These are phyloP conservation scores for Suillus spraguei DNA, from an alignment of 768 basidiomycete species.

Conservation along the genomic window DNA sequence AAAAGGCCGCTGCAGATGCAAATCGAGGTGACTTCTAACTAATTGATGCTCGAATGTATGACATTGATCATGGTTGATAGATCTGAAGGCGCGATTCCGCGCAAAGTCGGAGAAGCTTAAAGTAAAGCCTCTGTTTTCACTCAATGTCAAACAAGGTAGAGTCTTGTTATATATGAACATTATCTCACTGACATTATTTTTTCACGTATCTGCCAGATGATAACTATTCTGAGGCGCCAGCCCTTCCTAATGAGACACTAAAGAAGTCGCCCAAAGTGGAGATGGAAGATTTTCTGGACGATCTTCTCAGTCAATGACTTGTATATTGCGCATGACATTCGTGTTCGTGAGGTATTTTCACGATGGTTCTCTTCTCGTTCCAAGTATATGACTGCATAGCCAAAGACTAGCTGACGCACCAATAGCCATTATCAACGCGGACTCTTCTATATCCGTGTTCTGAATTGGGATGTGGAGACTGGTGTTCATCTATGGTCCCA, in stretches of 20 bases:
- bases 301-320: constrained; percentile 47
- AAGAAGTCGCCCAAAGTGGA: constrained; percentile 50
- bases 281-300: constrained; percentile 76
- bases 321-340: not conserved
- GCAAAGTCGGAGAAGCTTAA: constrained; percentile 54
- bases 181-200: not conserved
- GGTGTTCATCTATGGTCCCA: not conserved
- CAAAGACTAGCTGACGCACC: not conserved
- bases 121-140: constrained; percentile 35
- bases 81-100: constrained; percentile 59
- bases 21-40: constrained; percentile 53
- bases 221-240: constrained; percentile 50
- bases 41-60: not conserved
- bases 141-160: constrained; percentile 42
- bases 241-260: constrained; percentile 44
- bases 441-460: not conserved
- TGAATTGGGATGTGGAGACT: not conserved
- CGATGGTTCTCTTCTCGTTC: not conserved
- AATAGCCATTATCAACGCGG: not conserved
- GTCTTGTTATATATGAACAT: constrained; percentile 6
- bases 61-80: constrained; percentile 32
- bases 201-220: constrained; percentile 28
- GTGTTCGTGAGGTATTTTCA: not conserved
- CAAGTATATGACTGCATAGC: not conserved
- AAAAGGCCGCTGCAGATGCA: constrained; percentile 73